A percentile compares a stretch with the other conserved stretches of the same genome.
phyloP scores from a whole-genome alignment of 2,329 filamentous ascomycete genomes.

The Dothistroma pini region DNA sequence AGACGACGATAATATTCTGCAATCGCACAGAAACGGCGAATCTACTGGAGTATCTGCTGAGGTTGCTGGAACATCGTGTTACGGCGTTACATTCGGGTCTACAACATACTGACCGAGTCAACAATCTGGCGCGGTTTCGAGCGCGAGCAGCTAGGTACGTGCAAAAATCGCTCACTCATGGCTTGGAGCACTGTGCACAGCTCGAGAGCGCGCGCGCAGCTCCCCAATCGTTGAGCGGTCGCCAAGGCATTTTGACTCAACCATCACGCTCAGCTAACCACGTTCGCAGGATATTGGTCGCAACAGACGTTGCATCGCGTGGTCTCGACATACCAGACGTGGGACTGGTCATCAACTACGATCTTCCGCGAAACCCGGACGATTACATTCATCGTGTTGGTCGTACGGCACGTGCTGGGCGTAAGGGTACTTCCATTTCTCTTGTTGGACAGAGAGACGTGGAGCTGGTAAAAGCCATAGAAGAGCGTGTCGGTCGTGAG shows the following conservation, averaged over 20 bases:
- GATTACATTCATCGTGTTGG: constrained; percentile 98
- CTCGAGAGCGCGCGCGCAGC: background rate
- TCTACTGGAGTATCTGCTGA: constrained; percentile 81
- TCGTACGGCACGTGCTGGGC: constrained; percentile 87
- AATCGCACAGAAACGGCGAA: constrained; percentile 88
- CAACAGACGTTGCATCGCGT: constrained; percentile 90
- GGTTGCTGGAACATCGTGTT: constrained; percentile 81
- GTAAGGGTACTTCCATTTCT: constrained; percentile 76
- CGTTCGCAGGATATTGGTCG: constrained; percentile 64
- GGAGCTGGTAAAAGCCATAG: constrained; percentile 83
- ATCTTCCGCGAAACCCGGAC: constrained; percentile 91
- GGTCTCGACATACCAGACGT: constrained; percentile 96
- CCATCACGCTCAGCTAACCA: background rate
- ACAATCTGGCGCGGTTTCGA: constrained; percentile 88
- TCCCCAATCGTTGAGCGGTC: background rate
- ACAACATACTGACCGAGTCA: constrained; percentile 75
- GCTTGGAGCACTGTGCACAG: background rate
- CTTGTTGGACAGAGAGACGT: constrained; percentile 93
- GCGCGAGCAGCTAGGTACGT: constrained; percentile 68
- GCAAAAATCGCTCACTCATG: background rate
- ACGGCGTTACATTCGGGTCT: constrained; percentile 87
- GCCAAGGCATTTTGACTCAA: background rate
- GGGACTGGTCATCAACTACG: constrained; percentile 87
- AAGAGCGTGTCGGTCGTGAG: constrained; percentile 71
- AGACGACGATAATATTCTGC: constrained; percentile 87